Conservation (phyloP, 495 filamentous ascomycete genomes). For the Aspergillus saccharolyticus region DNA sequence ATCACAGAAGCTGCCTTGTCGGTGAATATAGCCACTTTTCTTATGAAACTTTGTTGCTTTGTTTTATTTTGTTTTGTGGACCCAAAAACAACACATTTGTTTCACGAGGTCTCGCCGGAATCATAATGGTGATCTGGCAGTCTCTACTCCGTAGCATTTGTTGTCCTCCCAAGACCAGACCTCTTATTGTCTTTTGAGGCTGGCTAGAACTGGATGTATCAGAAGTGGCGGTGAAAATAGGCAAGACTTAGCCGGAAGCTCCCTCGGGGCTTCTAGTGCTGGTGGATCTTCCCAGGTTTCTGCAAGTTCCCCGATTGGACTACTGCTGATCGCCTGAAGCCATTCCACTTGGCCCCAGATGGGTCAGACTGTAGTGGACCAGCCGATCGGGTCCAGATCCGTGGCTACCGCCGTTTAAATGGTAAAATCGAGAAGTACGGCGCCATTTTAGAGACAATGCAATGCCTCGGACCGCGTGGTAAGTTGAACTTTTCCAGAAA, state of each 20-base stretch:
- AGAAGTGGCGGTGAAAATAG: slow-evolving; percentile 5
- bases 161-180: not conserved
- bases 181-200: not conserved
- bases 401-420: not conserved
- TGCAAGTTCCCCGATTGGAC: slow-evolving; percentile 6
- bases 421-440: not conserved
- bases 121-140: not conserved
- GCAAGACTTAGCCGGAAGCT: not conserved
- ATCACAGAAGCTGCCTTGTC: not conserved
- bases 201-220: not conserved
- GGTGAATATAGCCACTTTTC: not conserved
- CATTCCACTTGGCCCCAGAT: not conserved
- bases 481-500: too few species aligned
- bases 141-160: not conserved
- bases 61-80: not conserved
- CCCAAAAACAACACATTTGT: not conserved
- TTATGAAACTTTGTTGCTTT: not conserved
- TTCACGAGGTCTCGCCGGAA: not conserved
- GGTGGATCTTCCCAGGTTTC: not conserved
- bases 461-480: not conserved
- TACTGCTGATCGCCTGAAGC: slow-evolving; percentile 3
- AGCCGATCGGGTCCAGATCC: slow-evolving; percentile 1
- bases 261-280: not conserved
- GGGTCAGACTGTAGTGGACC: slow-evolving; percentile 1
- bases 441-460: not conserved